These are phyloP conservation scores for Exophiala sideris DNA, from an alignment of 2,329 filamentous ascomycete species.

Conservation along the genomic window DNA sequence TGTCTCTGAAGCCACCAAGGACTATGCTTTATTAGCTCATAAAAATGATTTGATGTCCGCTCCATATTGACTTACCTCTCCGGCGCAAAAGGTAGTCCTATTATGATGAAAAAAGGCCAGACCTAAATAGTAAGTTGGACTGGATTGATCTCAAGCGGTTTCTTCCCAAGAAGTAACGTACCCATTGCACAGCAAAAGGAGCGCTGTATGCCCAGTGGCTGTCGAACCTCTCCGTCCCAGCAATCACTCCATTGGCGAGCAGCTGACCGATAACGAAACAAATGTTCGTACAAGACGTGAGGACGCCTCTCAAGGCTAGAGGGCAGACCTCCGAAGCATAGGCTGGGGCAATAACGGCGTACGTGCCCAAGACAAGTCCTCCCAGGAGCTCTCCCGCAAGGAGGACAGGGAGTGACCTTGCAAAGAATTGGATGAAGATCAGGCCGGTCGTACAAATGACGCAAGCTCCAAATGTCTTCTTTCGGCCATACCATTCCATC, in stretches of 20 bases:
- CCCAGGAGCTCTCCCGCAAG: slow-evolving; percentile 47
- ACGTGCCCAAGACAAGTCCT: slow-evolving; percentile 48
- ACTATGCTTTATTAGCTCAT: slow-evolving; percentile 2
- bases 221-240: slow-evolving; percentile 32
- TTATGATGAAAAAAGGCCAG: slow-evolving; percentile 37
- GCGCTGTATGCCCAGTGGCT: slow-evolving; percentile 45
- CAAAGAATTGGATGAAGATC: slow-evolving; percentile 33
- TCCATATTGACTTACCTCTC: slow-evolving; percentile 29
- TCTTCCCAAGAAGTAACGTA: neutral
- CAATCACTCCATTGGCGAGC: slow-evolving; percentile 35
- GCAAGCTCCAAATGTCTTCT: slow-evolving; percentile 27
- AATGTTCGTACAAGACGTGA: slow-evolving; percentile 51
- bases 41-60: neutral
- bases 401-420: slow-evolving; percentile 37
- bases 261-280: slow-evolving; percentile 43
- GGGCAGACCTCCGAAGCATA: slow-evolving; percentile 44
- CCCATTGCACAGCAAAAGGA: slow-evolving; percentile 45
- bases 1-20: slow-evolving; percentile 41
- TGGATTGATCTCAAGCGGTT: neutral
- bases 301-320: slow-evolving; percentile 46
- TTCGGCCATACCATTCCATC: slow-evolving; percentile 38
- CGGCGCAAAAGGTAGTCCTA: slow-evolving; percentile 38
- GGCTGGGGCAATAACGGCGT: slow-evolving; percentile 48
- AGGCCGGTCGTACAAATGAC: slow-evolving; percentile 24
- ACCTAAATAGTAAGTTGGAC: slow-evolving; percentile 16